These are phyloP conservation scores for Macrophomina tecta DNA, from an alignment of 2,329 filamentous ascomycete species.

Conservation along the genomic window DNA sequence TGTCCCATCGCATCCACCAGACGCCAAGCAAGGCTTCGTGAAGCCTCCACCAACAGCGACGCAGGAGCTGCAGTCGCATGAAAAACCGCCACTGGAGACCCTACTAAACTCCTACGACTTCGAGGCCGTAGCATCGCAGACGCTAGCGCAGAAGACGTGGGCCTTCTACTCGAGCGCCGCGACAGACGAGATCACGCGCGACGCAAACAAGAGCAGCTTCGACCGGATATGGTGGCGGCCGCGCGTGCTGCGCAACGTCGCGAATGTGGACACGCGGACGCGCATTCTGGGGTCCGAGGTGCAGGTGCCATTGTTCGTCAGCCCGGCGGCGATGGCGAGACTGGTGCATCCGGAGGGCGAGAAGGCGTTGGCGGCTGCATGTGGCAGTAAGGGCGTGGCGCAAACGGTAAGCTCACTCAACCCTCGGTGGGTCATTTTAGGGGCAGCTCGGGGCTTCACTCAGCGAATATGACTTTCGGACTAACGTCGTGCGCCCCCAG, in stretches of 20 bases:
- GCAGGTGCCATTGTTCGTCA: slow-evolving; percentile 43
- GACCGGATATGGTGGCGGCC: slow-evolving; percentile 56
- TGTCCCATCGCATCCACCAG: slow-evolving; percentile 31
- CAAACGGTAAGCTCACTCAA: slow-evolving; percentile 36
- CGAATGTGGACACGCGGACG: slow-evolving; percentile 41
- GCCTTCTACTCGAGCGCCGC: slow-evolving; percentile 58
- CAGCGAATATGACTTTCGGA: not conserved
- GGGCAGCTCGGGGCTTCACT: too few species aligned
- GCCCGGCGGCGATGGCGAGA: slow-evolving; percentile 45
- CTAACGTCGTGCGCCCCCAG: slow-evolving; percentile 26
- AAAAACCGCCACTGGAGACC: slow-evolving; percentile 54
- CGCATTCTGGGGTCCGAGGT: slow-evolving; percentile 42
- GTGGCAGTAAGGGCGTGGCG: slow-evolving; percentile 34
- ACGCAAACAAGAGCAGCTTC: slow-evolving; percentile 51
- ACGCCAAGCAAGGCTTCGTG: slow-evolving; percentile 33
- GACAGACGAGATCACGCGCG: slow-evolving; percentile 56
- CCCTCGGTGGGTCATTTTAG: too few species aligned
- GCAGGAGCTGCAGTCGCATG: slow-evolving; percentile 37
- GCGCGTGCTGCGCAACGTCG: slow-evolving; percentile 51
- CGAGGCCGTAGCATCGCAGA: slow-evolving; percentile 47
- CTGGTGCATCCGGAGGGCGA: slow-evolving; percentile 48
- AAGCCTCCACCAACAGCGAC: slow-evolving; percentile 39
- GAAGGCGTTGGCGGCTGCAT: slow-evolving; percentile 42
- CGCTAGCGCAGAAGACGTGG: slow-evolving; percentile 48
- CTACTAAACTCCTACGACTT: slow-evolving; percentile 57